Evolutionary conservation across 78 protist species (phyloP).

Genomic region (Dictyostelium capitatum): DNA sequence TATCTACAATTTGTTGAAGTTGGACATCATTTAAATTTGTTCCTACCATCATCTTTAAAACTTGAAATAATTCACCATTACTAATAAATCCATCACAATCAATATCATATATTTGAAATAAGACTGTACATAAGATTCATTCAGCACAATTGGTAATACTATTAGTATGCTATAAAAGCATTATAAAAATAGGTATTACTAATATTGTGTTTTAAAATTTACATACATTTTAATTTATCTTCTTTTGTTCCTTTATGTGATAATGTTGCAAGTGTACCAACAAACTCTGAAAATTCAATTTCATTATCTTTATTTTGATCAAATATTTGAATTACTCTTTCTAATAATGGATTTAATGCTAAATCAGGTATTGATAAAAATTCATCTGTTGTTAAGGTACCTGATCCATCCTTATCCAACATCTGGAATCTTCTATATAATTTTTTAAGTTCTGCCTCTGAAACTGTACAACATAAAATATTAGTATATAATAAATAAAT

Average conservation of each 20-base stretch:
- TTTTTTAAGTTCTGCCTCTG: slow-evolving; percentile 82
- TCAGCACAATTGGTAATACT: neutral
- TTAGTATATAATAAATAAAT: neutral
- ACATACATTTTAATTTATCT: slow-evolving; percentile 89
- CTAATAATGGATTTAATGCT: slow-evolving; percentile 86
- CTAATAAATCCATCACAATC: slow-evolving; percentile 95
- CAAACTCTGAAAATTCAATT: slow-evolving; percentile 94
- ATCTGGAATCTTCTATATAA: slow-evolving; percentile 93
- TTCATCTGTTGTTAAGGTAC: slow-evolving; percentile 92
- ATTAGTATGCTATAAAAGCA: too few relatives aligned
- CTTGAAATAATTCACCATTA: slow-evolving; percentile 92
- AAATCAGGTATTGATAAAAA: slow-evolving; percentile 94
- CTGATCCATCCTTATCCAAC: slow-evolving; percentile 93
- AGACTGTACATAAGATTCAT: slow-evolving; percentile 64
- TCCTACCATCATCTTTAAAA: slow-evolving; percentile 98
- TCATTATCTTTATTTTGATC: slow-evolving; percentile 89
- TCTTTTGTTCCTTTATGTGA: slow-evolving; percentile 84
- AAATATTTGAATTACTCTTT: slow-evolving; percentile 88
- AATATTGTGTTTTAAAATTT: neutral
- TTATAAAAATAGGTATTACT: neutral
- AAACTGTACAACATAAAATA: slow-evolving; percentile 30
- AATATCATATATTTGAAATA: slow-evolving; percentile 95
- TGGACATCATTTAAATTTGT: slow-evolving; percentile 93
- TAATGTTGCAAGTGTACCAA: slow-evolving; percentile 83
- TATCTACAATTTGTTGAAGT: slow-evolving; percentile 98